Percentiles rank a stretch among this genome's conserved stretches.
Conservation (phyloP, 441 rosid species). For the Hura crepitans region DNA sequence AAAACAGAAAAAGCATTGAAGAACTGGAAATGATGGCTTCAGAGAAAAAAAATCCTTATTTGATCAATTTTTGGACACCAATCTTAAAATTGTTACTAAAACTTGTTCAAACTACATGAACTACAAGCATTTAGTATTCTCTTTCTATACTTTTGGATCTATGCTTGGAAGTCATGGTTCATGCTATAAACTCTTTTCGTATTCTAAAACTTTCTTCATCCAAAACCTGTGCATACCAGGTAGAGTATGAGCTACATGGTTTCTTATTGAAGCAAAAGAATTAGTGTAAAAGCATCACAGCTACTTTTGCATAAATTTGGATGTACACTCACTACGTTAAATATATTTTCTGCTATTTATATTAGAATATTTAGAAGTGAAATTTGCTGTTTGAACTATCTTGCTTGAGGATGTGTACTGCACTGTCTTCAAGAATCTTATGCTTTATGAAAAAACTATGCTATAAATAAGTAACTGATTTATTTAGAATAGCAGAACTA, state of each 20-base stretch:
- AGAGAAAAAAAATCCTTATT: slow-evolving; percentile 5
- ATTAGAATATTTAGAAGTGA: not conserved
- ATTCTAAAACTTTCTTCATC: not conserved
- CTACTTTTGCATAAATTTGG: not conserved
- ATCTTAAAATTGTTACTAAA: not conserved
- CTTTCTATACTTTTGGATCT: not conserved
- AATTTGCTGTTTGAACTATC: not conserved
- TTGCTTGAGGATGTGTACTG: slow-evolving; percentile 10
- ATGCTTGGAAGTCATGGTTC: not conserved
- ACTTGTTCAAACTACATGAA: not conserved
- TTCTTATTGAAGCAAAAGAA: not conserved
- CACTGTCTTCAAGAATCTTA: slow-evolving; percentile 11
- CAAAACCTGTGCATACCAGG: not conserved
- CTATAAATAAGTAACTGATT: slow-evolving; percentile 1
- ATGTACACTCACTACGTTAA: not conserved
- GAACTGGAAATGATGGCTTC: slow-evolving; percentile 12
- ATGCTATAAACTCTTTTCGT: not conserved
- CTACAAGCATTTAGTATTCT: not conserved
- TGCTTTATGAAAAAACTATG: slow-evolving; percentile 10
- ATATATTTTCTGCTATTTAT: not conserved
- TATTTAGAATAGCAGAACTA: slow-evolving; percentile 11
- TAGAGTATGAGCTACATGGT: not conserved
- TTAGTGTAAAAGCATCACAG: not conserved
- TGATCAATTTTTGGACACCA: slow-evolving; percentile 5
- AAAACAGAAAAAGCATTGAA: slow-evolving; percentile 11